phyloP scores from a whole-genome alignment of 2,329 filamentous ascomycete species.

The Penicillium sp. region DNA sequence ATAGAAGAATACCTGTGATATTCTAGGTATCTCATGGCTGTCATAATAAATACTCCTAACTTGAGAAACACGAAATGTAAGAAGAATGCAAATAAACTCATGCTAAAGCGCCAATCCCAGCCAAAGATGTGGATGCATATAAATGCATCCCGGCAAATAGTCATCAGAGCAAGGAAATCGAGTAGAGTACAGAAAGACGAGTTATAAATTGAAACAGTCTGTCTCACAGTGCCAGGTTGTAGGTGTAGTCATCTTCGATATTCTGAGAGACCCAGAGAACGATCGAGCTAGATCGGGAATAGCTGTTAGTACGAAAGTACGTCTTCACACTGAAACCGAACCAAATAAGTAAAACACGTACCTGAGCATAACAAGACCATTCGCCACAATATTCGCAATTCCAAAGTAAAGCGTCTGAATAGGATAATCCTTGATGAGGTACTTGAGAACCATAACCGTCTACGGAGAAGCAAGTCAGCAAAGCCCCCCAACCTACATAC shows the following conservation, averaged over 20 bases:
- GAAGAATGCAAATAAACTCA: conserved; percentile 11
- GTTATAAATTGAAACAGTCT: background rate
- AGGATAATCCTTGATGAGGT: conserved; percentile 58
- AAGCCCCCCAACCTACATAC: background rate
- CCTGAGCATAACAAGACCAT: conserved; percentile 66
- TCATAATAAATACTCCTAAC: no score
- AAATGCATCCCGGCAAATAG: conserved; percentile 4
- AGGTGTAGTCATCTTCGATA: conserved; percentile 70
- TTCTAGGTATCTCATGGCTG: background rate
- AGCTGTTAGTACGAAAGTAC: background rate
- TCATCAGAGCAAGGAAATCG: conserved; percentile 16
- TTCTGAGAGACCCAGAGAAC: conserved; percentile 70
- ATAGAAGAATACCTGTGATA: background rate
- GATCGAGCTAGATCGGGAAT: conserved; percentile 49
- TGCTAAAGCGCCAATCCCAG: conserved; percentile 12
- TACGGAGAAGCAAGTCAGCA: conserved; percentile 19
- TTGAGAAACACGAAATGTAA: background rate
- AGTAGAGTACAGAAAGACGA: conserved; percentile 20
- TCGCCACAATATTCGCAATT: conserved; percentile 63
- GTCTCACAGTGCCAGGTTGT: conserved; percentile 60
- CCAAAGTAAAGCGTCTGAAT: conserved; percentile 66
- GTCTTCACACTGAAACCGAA: background rate
- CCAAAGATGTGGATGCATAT: conserved; percentile 10
- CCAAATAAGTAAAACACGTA: conserved; percentile 36
- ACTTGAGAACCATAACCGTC: conserved; percentile 67